These are phyloP conservation scores for Kockiozyma suomiensis DNA, from an alignment of 805 yeast species.

Conservation along the genomic window DNA sequence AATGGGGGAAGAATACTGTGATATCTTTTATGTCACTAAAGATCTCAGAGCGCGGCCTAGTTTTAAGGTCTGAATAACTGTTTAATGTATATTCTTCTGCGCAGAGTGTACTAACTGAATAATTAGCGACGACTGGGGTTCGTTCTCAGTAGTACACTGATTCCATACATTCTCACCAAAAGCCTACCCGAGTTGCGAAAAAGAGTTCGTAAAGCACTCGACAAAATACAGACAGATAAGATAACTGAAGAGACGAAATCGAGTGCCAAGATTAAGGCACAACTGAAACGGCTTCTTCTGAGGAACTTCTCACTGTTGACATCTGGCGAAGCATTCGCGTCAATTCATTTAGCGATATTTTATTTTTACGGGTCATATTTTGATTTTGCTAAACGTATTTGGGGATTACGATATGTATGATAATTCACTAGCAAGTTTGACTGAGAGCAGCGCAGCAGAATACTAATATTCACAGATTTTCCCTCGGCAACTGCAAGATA, in stretches of 20 bases:
- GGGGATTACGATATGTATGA: constrained; percentile 74
- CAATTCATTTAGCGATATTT: constrained; percentile 76
- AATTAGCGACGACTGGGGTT: constrained; percentile 56
- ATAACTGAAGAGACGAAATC: not conserved
- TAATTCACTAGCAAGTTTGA: not conserved
- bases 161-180: constrained; percentile 56
- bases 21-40: constrained; percentile 60
- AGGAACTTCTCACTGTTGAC: constrained; percentile 20
- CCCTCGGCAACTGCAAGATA: constrained; percentile 43
- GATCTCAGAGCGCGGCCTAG: constrained; percentile 1
- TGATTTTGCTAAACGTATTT: constrained; percentile 70
- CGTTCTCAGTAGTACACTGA: constrained; percentile 58
- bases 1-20: constrained; percentile 93
- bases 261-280: not conserved
- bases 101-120: too few relatives aligned
- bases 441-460: not conserved
- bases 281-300: constrained; percentile 5
- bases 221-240: not conserved
- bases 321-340: constrained; percentile 49
- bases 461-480: constrained; percentile 30
- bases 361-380: constrained; percentile 84
- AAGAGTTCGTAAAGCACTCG: constrained; percentile 2
- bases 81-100: too few relatives aligned
- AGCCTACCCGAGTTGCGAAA: constrained; percentile 31
- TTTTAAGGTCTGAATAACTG: not conserved